Evolutionary conservation across 345 rosid genomes (phyloP), one percentile per base, ranked within the genome.

Genomic region (Rhodomyrtus tomentosa): DNA sequence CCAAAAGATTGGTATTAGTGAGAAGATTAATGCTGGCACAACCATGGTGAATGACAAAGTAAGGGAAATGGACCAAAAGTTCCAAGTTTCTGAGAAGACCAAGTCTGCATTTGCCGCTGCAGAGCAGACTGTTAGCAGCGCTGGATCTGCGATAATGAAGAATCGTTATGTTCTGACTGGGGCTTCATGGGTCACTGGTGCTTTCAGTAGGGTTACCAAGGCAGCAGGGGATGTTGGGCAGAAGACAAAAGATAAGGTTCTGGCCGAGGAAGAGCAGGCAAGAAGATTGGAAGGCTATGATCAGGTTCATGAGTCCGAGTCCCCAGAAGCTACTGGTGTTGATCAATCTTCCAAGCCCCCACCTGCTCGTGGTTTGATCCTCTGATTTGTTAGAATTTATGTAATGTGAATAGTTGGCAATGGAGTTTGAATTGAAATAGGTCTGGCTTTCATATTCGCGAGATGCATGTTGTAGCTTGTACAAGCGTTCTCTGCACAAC

Each of bases 1-100:
- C 91, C 92, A 93, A 82, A 95, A 92, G 88, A 91, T 95, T 79
- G 98, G 99, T 50, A 85, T 95, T 5, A 93, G 90, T 51, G 96
- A 93, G 76, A 96, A 96, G 87, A 82, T 96, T 55, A 94, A 88
- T 58, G 95, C 91, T 55, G 96, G 98, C 87, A 94, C 98, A 49
- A 88, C 92, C 84, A 82, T 93, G 59, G 95, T 96, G 86, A 91
- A 94, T 68, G 98, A 94, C 84, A 96, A 93, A 89, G 95, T 94
- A 81, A 92, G 89, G 83, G 96, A 93, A 84, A 89, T 95, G 92
- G 99, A 96, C 85, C 95, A 95, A 86, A 96, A 93, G 87, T 96
- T 91, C 86, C 99, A 95, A 91, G 98, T 96, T 51, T 84, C 99
- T 15, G 98, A 96, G 93, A 94, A 93, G 90, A 95, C 99, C 49